Evolutionary conservation across 805 yeast species (phyloP).

Genomic region (Citeromyces matritensis): DNA sequence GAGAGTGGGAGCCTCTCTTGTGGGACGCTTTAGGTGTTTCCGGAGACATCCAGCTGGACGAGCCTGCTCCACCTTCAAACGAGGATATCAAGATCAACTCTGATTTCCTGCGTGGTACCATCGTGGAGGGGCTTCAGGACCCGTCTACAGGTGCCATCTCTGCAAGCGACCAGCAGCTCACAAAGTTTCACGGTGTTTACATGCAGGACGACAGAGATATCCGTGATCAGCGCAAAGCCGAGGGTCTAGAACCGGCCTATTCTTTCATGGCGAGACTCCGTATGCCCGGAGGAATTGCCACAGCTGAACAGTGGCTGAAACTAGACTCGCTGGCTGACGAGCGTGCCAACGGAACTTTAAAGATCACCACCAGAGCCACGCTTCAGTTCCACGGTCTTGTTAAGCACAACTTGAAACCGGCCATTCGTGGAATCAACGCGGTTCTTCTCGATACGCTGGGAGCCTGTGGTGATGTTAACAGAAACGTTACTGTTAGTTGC

Average conservation of each 20-base stretch:
- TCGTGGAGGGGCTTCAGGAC: constrained; percentile 73
- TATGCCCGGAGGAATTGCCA: constrained; percentile 83
- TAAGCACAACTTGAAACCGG: constrained; percentile 76
- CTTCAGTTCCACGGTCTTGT: constrained; percentile 93
- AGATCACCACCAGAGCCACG: constrained; percentile 93
- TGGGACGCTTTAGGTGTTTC: constrained; percentile 90
- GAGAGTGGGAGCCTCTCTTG: constrained; percentile 67
- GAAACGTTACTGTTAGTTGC: constrained; percentile 92
- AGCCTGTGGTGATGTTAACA: constrained; percentile 96
- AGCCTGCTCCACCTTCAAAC: constrained; percentile 80
- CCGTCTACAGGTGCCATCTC: constrained; percentile 80
- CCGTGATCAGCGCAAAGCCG: constrained; percentile 82
- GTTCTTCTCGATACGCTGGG: constrained; percentile 88
- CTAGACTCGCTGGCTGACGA: constrained; percentile 69
- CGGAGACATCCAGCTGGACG: constrained; percentile 69
- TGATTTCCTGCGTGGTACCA: constrained; percentile 82
- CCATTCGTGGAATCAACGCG: constrained; percentile 86
- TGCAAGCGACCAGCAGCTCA: constrained; percentile 84
- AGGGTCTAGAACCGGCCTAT: constrained; percentile 90
- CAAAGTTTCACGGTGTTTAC: constrained; percentile 95
- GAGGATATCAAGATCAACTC: constrained; percentile 91
- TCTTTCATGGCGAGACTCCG: constrained; percentile 96
- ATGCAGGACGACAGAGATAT: constrained; percentile 98
- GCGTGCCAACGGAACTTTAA: constrained; percentile 86
- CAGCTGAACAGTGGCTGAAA: constrained; percentile 80